These are phyloP conservation scores for Helotiales sp. DNA, from an alignment of 2,329 filamentous ascomycete species.

Conservation along the genomic window DNA sequence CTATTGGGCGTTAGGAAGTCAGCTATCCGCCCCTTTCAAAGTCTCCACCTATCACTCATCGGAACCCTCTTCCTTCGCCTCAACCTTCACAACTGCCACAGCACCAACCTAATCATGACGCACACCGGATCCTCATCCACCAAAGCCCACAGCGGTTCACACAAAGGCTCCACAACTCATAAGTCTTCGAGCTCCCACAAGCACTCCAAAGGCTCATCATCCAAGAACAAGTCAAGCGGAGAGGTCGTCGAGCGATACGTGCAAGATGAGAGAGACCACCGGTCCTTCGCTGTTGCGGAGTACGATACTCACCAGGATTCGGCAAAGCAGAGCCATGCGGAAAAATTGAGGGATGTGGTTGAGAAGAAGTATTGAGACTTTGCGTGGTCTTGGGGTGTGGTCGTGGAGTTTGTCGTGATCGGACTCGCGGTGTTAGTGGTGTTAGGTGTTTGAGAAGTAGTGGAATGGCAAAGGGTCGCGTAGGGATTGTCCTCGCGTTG, in stretches of 20 bases:
- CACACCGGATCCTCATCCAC: conserved; percentile 17
- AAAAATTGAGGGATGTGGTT: conserved; percentile 20
- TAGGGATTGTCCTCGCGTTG: neutral
- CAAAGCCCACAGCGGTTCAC: conserved; percentile 24
- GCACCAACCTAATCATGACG: neutral
- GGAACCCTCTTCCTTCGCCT: neutral
- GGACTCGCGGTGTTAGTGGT: neutral
- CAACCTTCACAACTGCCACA: neutral
- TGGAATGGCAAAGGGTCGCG: too few relatives aligned
- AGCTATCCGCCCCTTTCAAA: neutral
- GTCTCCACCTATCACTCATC: neutral
- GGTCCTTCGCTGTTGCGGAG: conserved; percentile 25
- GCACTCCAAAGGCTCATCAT: conserved; percentile 40
- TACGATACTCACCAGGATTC: conserved; percentile 31
- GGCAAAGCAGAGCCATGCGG: conserved; percentile 14
- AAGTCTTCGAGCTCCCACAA: neutral
- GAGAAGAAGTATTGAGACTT: conserved; percentile 15
- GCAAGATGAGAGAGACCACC: conserved; percentile 28
- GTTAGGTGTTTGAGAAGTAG: neutral
- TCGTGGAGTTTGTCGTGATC: neutral
- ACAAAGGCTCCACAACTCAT: conserved; percentile 1
- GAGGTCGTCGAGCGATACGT: conserved; percentile 20
- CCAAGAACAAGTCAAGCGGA: neutral
- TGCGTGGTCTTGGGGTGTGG: neutral
- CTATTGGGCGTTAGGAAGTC: neutral